These are phyloP conservation scores for Dalbergia cochinchinensis DNA, from an alignment of 306 rosid genomes.

Conservation along the genomic window DNA sequence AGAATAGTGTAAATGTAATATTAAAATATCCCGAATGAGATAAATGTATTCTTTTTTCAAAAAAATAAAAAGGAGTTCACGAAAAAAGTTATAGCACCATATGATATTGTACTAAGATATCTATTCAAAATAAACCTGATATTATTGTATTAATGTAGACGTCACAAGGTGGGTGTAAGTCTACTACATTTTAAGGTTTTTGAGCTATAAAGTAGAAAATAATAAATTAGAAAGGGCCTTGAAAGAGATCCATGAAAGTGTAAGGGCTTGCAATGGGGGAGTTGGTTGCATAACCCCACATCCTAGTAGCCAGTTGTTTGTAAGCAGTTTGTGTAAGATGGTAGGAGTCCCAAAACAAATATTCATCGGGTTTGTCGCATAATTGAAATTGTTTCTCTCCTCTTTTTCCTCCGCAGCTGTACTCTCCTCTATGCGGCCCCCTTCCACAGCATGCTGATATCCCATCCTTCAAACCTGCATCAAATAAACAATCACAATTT, in stretches of 20 bases:
- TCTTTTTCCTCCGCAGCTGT: conserved; percentile 90
- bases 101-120: no score
- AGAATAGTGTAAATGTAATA: no score
- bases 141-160: no score
- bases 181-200: no score
- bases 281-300: conserved; percentile 59
- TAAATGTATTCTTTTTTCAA: no score
- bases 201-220: not conserved
- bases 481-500: not conserved
- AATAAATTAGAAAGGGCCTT: not conserved
- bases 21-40: no score
- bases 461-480: conserved; percentile 78
- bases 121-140: no score
- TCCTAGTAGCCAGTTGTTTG: conserved; percentile 64
- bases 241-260: conserved; percentile 66
- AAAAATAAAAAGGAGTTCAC: no score
- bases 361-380: conserved; percentile 64
- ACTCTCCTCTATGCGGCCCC: conserved; percentile 69
- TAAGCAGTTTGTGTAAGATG: conserved; percentile 80
- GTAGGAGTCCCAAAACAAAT: conserved; percentile 84
- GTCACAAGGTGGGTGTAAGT: no score
- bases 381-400: conserved; percentile 60
- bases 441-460: conserved; percentile 87
- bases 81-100: no score
- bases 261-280: conserved; percentile 46